Evolutionary conservation across 2,329 filamentous ascomycete genomes (phyloP).

Genomic region (Chrysoporthe puriensis): DNA sequence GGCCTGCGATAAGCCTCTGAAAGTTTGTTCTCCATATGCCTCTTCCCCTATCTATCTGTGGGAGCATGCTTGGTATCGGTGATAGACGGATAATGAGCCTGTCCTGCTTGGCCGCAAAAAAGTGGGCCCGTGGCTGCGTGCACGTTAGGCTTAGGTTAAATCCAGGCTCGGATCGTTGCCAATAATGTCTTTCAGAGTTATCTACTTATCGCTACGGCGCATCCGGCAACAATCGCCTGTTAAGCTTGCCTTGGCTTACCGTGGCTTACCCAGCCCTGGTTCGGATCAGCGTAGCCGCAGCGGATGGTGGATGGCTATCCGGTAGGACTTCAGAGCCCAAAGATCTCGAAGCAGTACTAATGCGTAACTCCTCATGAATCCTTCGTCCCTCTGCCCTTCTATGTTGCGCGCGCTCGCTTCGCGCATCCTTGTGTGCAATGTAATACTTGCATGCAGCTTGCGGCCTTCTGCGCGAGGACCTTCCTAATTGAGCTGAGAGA

Average conservation of each 20-base stretch:
- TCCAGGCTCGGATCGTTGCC: not conserved
- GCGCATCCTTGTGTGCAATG: not conserved
- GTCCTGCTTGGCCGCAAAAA: not conserved
- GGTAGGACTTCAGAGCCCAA: not conserved
- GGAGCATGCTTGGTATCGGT: not conserved
- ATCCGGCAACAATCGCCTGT: not conserved
- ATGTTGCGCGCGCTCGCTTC: not conserved
- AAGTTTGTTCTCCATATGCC: not conserved
- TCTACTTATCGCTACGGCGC: constrained; percentile 10
- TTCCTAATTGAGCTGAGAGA: not conserved
- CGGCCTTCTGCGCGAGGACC: not conserved
- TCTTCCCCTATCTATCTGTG: not conserved
- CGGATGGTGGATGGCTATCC: not conserved
- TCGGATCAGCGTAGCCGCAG: not conserved
- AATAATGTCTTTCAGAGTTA: constrained; percentile 10
- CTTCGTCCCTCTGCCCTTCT: not conserved
- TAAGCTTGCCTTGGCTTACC: not conserved
- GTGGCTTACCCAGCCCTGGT: not conserved
- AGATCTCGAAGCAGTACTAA: not conserved
- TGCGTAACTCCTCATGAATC: not conserved
- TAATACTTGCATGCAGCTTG: not conserved
- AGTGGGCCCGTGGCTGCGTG: constrained; percentile 8
- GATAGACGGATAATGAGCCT: constrained; percentile 6
- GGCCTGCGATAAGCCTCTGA: not conserved
- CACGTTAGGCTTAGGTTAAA: not conserved